Conservation (phyloP, 1,284 basidiomycete genomes). For the Schizopora paradoxa region DNA sequence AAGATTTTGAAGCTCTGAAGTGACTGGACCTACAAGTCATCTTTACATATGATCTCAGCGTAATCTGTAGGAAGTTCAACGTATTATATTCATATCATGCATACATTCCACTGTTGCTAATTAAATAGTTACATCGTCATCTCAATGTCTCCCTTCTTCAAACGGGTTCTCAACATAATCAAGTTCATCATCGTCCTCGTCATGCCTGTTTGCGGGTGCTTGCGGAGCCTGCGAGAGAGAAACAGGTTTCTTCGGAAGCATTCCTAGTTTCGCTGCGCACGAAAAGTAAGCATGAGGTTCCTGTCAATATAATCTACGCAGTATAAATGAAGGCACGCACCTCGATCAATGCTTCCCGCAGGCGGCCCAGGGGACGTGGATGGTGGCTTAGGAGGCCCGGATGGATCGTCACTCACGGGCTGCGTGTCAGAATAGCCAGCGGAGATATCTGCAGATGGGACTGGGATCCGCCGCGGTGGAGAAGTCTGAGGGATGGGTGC, state of each 20-base stretch:
- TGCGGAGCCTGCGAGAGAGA: slow-evolving; percentile 42
- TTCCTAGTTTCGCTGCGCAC: slow-evolving; percentile 51
- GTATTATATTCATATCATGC: too few relatives aligned
- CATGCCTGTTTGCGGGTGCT: slow-evolving; percentile 27
- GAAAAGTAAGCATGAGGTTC: not conserved
- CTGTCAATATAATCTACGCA: not conserved
- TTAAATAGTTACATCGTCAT: too few relatives aligned
- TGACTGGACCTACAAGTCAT: too few relatives aligned
- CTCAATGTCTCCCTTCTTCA: slow-evolving; percentile 36
- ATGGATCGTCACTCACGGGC: not conserved
- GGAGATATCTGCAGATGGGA: too few relatives aligned
- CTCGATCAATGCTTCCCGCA: slow-evolving; percentile 15
- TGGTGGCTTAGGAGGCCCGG: slow-evolving; percentile 11
- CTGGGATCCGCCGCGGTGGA: too few relatives aligned
- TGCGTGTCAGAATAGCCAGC: not conserved
- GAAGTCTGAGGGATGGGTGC: not conserved
- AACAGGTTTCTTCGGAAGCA: slow-evolving; percentile 69
- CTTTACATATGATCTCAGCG: too few relatives aligned
- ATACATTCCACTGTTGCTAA: too few relatives aligned
- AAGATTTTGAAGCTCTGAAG: too few relatives aligned
- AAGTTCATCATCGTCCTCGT: slow-evolving; percentile 45
- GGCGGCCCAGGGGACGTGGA: slow-evolving; percentile 11
- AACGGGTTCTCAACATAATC: slow-evolving; percentile 69
- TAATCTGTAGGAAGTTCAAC: too few relatives aligned
- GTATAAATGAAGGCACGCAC: slow-evolving; percentile 7